Conservation (phyloP, 2,329 filamentous ascomycete genomes). For the Cryoendolithus antarcticus region DNA sequence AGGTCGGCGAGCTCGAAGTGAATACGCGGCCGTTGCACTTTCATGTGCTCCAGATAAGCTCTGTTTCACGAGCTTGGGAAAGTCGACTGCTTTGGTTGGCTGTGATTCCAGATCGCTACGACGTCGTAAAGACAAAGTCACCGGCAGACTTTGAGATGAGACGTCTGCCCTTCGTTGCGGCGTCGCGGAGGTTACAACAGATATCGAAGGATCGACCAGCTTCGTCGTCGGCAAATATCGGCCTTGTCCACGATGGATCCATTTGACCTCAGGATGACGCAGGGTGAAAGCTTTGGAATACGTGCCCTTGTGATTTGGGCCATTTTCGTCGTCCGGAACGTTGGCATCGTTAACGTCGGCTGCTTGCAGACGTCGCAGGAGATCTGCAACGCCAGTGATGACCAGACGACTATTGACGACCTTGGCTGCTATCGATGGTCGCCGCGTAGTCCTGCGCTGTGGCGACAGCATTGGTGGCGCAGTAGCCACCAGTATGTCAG, state of each 20-base stretch:
- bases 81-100: neutral
- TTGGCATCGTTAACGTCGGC: neutral
- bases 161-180: neutral
- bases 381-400: neutral
- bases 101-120: slow-evolving; percentile 1
- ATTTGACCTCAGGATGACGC: slow-evolving; percentile 19
- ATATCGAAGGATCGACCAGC: neutral
- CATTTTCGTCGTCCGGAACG: slow-evolving; percentile 9
- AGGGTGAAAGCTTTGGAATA: slow-evolving; percentile 20
- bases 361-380: slow-evolving; percentile 1
- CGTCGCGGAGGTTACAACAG: neutral
- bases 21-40: slow-evolving; percentile 3
- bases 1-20: slow-evolving; percentile 2
- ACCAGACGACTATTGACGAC: neutral
- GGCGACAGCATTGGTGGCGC: slow-evolving; percentile 6
- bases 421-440: neutral
- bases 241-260: slow-evolving; percentile 23
- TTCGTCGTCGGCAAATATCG: slow-evolving; percentile 15
- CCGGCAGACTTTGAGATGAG: slow-evolving; percentile 1
- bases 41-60: neutral
- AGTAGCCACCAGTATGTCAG: slow-evolving; percentile 15
- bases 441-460: neutral
- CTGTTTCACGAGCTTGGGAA: too few relatives aligned
- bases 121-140: slow-evolving; percentile 1
- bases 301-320: slow-evolving; percentile 19